Evolutionary conservation across 768 basidiomycete genomes (phyloP), one percentile per base, ranked within the genome.

Genomic region (Boletus fagicola): DNA sequence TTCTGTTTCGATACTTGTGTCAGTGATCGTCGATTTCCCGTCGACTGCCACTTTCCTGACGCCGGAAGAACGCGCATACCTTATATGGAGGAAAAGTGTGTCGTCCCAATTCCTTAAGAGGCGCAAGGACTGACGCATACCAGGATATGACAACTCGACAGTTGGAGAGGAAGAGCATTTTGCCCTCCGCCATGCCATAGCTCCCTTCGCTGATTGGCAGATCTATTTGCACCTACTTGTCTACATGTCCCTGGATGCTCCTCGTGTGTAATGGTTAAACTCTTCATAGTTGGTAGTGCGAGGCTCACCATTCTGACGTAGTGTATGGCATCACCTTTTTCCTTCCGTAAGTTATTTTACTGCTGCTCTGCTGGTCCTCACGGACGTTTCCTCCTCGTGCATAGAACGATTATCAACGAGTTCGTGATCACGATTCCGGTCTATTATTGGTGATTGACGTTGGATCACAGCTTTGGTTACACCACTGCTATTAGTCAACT

Each of bases 241-340:
- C n/a, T n/a, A n/a, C n/a, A n/a, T n/a, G n/a, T 26, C 26, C 26
- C 26, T 4, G 26, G 26, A 26, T 26, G 26, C 26, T 2, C 87
- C 86, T 24, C 63, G 87, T 88, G 66, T 70, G 86, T 78, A 22
- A 12, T 30, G 3, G 10, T 16, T 11, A 13, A 42, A 0, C n/a
- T 24, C n/a, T 44, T 33, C 22, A 10, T 33, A 12, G 7, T 31
- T 28, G 46, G 8, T 8, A 15, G 2, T 33, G 28, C 13, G 33
- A 36, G 1, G 15, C 50, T 67, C 31, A 67, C 39, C 24, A 8
- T 33, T 39, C 18, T 55, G 43, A 24, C 31, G 16, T 40, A 87
- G 86, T 87, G 3, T 87, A 84, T 62, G 87, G 86, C 3, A 86
- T 87, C 48, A 86, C 87, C 0, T 72, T 87, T 26, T 89, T 89